These are phyloP conservation scores for Luffa acutangula DNA, from an alignment of 306 rosid species.

Conservation along the genomic window DNA sequence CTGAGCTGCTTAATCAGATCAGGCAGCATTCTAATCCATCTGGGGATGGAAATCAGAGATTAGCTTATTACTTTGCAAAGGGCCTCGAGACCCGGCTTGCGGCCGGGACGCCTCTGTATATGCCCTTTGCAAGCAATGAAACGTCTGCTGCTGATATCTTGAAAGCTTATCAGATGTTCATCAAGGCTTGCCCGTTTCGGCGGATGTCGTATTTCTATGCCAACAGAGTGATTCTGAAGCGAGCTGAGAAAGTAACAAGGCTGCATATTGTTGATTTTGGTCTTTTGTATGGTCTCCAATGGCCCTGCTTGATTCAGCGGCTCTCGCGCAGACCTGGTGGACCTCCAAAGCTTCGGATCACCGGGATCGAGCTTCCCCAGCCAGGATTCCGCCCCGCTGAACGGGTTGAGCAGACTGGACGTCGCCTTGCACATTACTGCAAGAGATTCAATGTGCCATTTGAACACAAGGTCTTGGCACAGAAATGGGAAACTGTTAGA, in stretches of 20 bases:
- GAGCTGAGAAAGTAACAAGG: constrained; percentile 9
- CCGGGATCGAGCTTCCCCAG: constrained; percentile 35
- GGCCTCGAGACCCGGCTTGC: constrained; percentile 31
- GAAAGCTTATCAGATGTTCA: constrained; percentile 15
- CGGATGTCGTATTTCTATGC: constrained; percentile 18
- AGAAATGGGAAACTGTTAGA: constrained; percentile 26
- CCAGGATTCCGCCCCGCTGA: constrained; percentile 28
- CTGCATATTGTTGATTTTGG: constrained; percentile 37
- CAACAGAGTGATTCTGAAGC: constrained; percentile 18
- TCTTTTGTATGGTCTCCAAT: constrained; percentile 30
- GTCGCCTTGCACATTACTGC: constrained; percentile 23
- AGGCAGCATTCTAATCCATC: constrained; percentile 19
- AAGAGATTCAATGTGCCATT: constrained; percentile 30
- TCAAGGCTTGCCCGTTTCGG: constrained; percentile 28
- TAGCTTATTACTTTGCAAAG: constrained; percentile 33
- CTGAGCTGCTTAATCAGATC: constrained; percentile 17
- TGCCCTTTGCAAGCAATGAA: constrained; percentile 10
- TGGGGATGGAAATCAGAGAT: constrained; percentile 29
- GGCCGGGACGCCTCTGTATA: constrained; percentile 14
- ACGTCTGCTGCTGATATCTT: constrained; percentile 26
- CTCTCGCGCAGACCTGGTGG: constrained; percentile 24
- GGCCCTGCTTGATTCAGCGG: constrained; percentile 35
- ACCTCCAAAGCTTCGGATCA: constrained; percentile 29
- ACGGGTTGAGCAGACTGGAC: constrained; percentile 23
- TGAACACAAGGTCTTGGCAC: constrained; percentile 25